Conservation (phyloP, 306 rosid genomes). For the Astragalus membranaceus region DNA sequence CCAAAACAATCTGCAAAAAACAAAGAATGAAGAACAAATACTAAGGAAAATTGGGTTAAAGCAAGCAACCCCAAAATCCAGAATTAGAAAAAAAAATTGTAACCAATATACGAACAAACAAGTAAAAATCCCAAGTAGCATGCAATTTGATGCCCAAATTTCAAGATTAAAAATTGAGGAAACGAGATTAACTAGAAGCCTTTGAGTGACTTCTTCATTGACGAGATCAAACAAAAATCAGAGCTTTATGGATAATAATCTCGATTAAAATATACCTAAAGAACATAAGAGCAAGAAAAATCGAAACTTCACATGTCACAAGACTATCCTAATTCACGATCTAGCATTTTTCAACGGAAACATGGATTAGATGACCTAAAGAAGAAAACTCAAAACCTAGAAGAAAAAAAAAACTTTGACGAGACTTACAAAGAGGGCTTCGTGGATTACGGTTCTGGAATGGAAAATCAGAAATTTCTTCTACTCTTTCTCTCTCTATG, state of each 20-base stretch:
- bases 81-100: conserved; percentile 5
- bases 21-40: neutral
- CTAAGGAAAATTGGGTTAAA: conserved; percentile 2
- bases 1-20: neutral
- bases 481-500: neutral
- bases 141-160: neutral
- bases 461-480: neutral
- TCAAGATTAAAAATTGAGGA: conserved; percentile 9
- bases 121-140: neutral
- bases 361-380: conserved; percentile 5
- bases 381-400: conserved; percentile 9
- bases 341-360: conserved; percentile 26
- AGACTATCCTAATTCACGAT: conserved; percentile 25
- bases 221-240: conserved; percentile 35
- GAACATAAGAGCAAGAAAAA: neutral
- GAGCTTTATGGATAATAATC: neutral
- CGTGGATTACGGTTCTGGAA: conserved; percentile 20
- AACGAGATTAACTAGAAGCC: neutral
- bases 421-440: conserved; percentile 41
- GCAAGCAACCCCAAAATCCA: neutral
- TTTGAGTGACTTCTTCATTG: conserved; percentile 8
- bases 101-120: neutral
- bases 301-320: neutral
- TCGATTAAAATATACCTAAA: neutral
- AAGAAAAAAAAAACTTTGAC: conserved; percentile 14